Evolutionary conservation across 1,139 yeast species (phyloP).

Genomic region (Candida neerlandica): DNA sequence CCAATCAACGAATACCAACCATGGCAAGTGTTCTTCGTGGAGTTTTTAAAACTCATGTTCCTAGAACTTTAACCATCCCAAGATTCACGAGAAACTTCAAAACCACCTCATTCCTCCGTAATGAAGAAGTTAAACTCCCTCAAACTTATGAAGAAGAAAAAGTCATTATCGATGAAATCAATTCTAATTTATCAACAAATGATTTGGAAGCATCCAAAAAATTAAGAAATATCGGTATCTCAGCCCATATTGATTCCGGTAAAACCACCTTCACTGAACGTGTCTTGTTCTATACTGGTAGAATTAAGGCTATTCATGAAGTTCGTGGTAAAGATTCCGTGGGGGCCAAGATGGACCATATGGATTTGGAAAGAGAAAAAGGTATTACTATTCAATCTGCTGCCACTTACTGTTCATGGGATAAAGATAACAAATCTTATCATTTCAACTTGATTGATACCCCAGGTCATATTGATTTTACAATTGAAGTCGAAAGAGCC

Average conservation of each 20-base stretch:
- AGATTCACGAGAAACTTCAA: slow-evolving; percentile 11
- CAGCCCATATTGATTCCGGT: slow-evolving; percentile 89
- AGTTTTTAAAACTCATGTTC: slow-evolving; percentile 10
- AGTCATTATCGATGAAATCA: slow-evolving; percentile 63
- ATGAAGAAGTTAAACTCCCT: slow-evolving; percentile 18
- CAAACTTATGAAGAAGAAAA: slow-evolving; percentile 72
- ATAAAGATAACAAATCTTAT: slow-evolving; percentile 64
- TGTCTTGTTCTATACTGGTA: slow-evolving; percentile 92
- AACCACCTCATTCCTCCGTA: slow-evolving; percentile 13
- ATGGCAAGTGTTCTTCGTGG: slow-evolving; percentile 20
- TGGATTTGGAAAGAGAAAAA: slow-evolving; percentile 93
- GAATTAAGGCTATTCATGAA: slow-evolving; percentile 97
- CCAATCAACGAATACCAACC: neutral
- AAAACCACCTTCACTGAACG: slow-evolving; percentile 94
- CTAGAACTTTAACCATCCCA: neutral
- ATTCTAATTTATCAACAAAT: slow-evolving; percentile 50
- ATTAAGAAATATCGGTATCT: slow-evolving; percentile 93
- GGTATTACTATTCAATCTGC: slow-evolving; percentile 99
- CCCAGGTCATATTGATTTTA: slow-evolving; percentile 98
- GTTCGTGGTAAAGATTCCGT: slow-evolving; percentile 97
- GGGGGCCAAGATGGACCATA: slow-evolving; percentile 95
- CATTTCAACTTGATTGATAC: slow-evolving; percentile 96
- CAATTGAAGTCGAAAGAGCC: slow-evolving; percentile 98
- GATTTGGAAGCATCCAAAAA: slow-evolving; percentile 58
- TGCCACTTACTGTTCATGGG: slow-evolving; percentile 98